These are phyloP conservation scores for Aspergillus aculeatus DNA, from an alignment of 2,329 filamentous ascomycete genomes.

Conservation along the genomic window DNA sequence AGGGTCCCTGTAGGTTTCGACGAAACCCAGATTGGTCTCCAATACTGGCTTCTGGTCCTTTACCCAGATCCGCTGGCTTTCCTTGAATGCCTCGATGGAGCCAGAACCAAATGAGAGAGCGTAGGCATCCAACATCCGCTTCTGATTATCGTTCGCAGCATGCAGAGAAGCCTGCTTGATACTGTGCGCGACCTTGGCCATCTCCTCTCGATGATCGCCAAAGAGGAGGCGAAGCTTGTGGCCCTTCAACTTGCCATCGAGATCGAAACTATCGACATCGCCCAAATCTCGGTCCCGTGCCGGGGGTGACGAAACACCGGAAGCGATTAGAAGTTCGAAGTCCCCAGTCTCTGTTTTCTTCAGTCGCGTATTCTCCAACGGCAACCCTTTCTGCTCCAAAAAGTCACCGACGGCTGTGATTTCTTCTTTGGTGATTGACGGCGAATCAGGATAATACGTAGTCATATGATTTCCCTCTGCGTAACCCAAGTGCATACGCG, in stretches of 20 bases:
- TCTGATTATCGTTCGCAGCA: slow-evolving; percentile 71
- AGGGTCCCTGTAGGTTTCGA: slow-evolving; percentile 82
- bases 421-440: slow-evolving; percentile 70
- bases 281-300: slow-evolving; percentile 66
- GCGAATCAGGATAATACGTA: slow-evolving; percentile 77
- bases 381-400: slow-evolving; percentile 68
- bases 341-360: slow-evolving; percentile 63
- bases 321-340: slow-evolving; percentile 74
- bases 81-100: slow-evolving; percentile 74
- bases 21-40: slow-evolving; percentile 79
- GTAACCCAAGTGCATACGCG: slow-evolving; percentile 73
- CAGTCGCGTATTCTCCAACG: slow-evolving; percentile 73
- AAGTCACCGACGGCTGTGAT: slow-evolving; percentile 71
- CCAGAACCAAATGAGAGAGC: slow-evolving; percentile 72
- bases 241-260: slow-evolving; percentile 62
- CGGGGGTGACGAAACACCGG: slow-evolving; percentile 61
- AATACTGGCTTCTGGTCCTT: slow-evolving; percentile 77
- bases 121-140: slow-evolving; percentile 71
- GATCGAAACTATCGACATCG: slow-evolving; percentile 60
- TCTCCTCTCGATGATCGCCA: slow-evolving; percentile 71
- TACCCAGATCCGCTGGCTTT: slow-evolving; percentile 79
- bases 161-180: slow-evolving; percentile 67
- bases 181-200: slow-evolving; percentile 65
- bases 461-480: slow-evolving; percentile 73
- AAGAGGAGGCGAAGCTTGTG: slow-evolving; percentile 71